Evolutionary conservation across 139 green algal genomes (phyloP).

Genomic region (Haematococcus lacustris): DNA sequence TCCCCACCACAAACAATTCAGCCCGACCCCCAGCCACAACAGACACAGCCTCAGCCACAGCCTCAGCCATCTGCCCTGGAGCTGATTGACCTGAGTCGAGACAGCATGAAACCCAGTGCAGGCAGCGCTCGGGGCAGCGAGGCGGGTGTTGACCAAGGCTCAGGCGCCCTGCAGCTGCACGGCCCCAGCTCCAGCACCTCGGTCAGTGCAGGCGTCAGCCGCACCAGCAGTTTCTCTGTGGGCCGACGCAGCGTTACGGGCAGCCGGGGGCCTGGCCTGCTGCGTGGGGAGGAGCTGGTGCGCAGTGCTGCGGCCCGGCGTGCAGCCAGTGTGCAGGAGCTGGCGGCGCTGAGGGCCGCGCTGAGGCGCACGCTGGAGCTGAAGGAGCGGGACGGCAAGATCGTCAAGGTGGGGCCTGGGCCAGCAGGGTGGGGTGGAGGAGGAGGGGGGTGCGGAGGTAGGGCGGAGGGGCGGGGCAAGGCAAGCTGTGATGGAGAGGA

Average conservation of each 20-base stretch:
- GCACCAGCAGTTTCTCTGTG: neutral
- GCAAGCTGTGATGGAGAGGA: neutral
- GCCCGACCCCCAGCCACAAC: neutral
- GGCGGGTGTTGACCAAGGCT: neutral
- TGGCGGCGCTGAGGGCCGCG: neutral
- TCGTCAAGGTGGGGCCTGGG: constrained; percentile 20
- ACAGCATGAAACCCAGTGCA: neutral
- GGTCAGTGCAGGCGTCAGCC: neutral
- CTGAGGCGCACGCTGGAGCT: constrained; percentile 16
- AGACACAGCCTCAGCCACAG: neutral
- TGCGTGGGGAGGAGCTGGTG: constrained; percentile 10
- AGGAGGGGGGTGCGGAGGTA: neutral
- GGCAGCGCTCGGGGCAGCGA: neutral
- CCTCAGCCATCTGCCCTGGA: neutral
- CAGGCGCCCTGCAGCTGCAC: neutral
- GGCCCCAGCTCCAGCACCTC: neutral
- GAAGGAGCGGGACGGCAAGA: constrained; percentile 30
- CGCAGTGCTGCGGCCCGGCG: neutral
- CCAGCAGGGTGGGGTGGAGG: neutral
- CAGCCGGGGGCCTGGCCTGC: constrained; percentile 10
- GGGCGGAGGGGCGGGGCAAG: neutral
- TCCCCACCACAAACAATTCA: neutral
- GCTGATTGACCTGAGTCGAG: neutral
- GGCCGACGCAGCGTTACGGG: neutral
- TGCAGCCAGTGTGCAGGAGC: neutral